phyloP scores from a whole-genome alignment of 2,329 filamentous ascomycete species.

The Metarhizium album region DNA sequence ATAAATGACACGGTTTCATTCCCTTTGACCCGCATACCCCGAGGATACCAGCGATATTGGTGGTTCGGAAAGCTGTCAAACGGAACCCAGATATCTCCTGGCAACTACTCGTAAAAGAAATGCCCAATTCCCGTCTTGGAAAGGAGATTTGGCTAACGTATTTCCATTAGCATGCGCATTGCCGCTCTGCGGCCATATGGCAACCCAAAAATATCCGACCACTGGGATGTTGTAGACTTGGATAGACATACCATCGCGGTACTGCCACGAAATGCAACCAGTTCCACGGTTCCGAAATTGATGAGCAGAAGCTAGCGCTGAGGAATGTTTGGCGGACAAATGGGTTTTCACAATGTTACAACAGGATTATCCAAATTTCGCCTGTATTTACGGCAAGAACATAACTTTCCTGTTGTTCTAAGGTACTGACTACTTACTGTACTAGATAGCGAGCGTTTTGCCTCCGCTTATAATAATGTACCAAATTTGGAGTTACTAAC shows the following conservation, averaged over 20 bases:
- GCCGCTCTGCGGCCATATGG: constrained; percentile 31
- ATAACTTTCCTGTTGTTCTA: not conserved
- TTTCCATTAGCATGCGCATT: constrained; percentile 25
- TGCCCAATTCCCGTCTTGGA: not conserved
- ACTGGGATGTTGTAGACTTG: constrained; percentile 29
- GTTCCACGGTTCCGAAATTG: constrained; percentile 11
- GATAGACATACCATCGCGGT: constrained; percentile 21
- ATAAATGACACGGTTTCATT: constrained; percentile 28
- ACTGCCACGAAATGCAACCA: constrained; percentile 19
- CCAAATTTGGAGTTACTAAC: not conserved
- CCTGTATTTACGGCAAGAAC: not conserved
- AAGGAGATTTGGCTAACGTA: not conserved
- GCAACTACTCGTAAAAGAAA: constrained; percentile 27
- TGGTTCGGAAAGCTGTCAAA: constrained; percentile 33
- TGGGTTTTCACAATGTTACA: not conserved
- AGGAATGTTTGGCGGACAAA: not conserved
- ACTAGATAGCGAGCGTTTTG: not conserved
- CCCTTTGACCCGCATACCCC: constrained; percentile 22
- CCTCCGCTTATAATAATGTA: not conserved
- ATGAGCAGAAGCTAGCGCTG: not conserved
- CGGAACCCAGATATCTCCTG: constrained; percentile 27
- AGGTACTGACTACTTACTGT: not conserved
- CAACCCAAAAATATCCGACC: constrained; percentile 27
- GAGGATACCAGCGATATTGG: constrained; percentile 24
- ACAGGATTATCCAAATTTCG: not conserved